Conservation (phyloP, 306 rosid species). For the Malus domestica region DNA sequence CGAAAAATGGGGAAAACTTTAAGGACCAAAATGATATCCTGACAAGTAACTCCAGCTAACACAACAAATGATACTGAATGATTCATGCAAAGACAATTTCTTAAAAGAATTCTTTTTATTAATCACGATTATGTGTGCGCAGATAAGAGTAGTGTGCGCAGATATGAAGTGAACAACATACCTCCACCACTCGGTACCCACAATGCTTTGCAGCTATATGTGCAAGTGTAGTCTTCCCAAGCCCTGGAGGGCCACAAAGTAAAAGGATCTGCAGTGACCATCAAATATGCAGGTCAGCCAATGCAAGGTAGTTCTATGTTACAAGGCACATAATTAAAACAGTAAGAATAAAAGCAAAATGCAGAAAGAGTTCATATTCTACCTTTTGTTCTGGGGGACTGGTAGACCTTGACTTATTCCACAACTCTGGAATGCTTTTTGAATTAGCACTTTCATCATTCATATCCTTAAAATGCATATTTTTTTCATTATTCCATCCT, state of each 20-base stretch:
- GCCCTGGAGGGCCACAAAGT: constrained; percentile 92
- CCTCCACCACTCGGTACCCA: constrained; percentile 94
- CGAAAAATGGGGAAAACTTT: too few species aligned
- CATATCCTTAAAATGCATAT: constrained; percentile 27
- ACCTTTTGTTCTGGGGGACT: constrained; percentile 89
- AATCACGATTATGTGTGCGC: constrained; percentile 1
- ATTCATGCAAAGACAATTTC: background rate
- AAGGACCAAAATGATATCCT: background rate
- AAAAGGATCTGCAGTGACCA: constrained; percentile 62
- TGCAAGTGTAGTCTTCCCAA: constrained; percentile 95
- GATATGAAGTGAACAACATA: constrained; percentile 22
- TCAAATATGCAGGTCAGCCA: background rate
- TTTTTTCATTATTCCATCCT: constrained; percentile 49
- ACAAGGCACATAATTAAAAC: background rate
- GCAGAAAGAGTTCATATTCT: background rate
- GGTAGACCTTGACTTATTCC: constrained; percentile 37
- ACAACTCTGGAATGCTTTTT: constrained; percentile 38
- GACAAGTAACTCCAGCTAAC: background rate
- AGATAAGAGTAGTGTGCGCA: background rate
- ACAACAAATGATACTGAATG: constrained; percentile 14
- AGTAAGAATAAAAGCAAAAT: background rate
- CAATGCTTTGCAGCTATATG: constrained; percentile 93
- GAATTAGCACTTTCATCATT: constrained; percentile 29
- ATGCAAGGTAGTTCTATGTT: background rate
- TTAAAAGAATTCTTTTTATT: background rate